A percentile compares a stretch with the other conserved stretches of the same genome.
These are phyloP conservation scores for Coemansia sp. DNA, from an alignment of 192 early-diverging fungal genomes.

Conservation along the genomic window DNA sequence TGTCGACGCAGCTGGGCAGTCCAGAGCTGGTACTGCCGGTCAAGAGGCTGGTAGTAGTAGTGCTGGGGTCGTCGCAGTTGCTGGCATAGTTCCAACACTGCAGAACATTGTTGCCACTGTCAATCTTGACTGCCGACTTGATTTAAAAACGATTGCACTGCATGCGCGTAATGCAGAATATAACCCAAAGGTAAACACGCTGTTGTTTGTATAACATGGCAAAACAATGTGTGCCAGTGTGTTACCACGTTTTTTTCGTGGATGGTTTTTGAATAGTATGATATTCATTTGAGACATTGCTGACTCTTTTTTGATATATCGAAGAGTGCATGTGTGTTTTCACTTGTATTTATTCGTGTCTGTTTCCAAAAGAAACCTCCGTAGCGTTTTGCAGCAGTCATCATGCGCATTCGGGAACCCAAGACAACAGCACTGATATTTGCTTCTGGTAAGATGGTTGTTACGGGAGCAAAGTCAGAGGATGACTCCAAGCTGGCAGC, in stretches of 20 bases:
- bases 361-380: too few species aligned
- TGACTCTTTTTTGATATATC: neutral
- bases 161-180: slow-evolving; percentile 99
- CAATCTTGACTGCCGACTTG: slow-evolving; percentile 94
- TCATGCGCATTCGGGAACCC: slow-evolving; percentile 99
- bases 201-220: neutral
- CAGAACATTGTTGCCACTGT: slow-evolving; percentile 98
- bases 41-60: slow-evolving; percentile 1
- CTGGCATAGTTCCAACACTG: slow-evolving; percentile 52
- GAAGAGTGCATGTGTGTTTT: neutral
- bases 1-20: slow-evolving; percentile 5
- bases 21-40: neutral
- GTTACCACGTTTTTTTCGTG: neutral
- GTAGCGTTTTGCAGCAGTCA: slow-evolving; percentile 99
- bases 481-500: slow-evolving; percentile 95
- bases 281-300: neutral
- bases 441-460: slow-evolving; percentile 99
- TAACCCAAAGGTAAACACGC: slow-evolving; percentile 91
- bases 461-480: slow-evolving; percentile 97
- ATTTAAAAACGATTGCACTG: slow-evolving; percentile 97
- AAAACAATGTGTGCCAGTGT: neutral
- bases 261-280: neutral
- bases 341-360: neutral
- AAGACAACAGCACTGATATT: slow-evolving; percentile 99
- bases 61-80: slow-evolving; percentile 22